A percentile compares a stretch with the other conserved stretches of the same genome.
Conservation (phyloP, 371 early-diverging fungal species). For the Phascolomyces articulosus region DNA sequence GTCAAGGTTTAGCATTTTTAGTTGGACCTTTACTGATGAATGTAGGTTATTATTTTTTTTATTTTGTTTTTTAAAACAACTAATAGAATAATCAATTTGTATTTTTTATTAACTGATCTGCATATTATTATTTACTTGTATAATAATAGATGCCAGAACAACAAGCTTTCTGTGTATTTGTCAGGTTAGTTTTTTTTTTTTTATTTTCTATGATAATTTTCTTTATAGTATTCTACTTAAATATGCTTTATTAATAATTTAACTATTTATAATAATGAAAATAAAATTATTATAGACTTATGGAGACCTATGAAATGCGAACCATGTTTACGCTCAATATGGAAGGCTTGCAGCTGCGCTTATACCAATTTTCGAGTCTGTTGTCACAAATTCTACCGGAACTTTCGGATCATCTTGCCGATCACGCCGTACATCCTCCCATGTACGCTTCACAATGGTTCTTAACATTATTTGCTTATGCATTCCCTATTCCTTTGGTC, state of each 20-base stretch:
- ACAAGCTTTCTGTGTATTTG: constrained; percentile 88
- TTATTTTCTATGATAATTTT: too few species aligned
- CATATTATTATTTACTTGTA: neutral
- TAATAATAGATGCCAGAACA: constrained; percentile 79
- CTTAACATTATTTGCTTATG: constrained; percentile 84
- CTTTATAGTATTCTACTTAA: too few species aligned
- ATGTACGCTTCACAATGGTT: constrained; percentile 94
- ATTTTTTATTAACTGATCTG: neutral
- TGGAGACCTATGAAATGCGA: constrained; percentile 85
- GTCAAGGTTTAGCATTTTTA: constrained; percentile 95
- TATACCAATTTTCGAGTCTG: constrained; percentile 83
- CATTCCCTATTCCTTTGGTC: constrained; percentile 76
- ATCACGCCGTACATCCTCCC: constrained; percentile 73
- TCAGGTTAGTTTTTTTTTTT: constrained; percentile 25
- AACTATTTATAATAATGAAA: neutral
- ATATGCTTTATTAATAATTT: neutral
- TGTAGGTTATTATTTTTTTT: constrained; percentile 48
- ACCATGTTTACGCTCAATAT: constrained; percentile 78
- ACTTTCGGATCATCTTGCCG: constrained; percentile 69
- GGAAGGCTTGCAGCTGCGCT: constrained; percentile 78
- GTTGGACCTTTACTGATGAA: constrained; percentile 93
- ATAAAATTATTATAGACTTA: constrained; percentile 26
- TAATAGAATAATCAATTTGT: neutral
- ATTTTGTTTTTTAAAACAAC: too few species aligned
- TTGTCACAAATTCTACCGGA: constrained; percentile 78